phyloP scores from a whole-genome alignment of 495 filamentous ascomycete species.

The Aspergillus coremiiformis region DNA sequence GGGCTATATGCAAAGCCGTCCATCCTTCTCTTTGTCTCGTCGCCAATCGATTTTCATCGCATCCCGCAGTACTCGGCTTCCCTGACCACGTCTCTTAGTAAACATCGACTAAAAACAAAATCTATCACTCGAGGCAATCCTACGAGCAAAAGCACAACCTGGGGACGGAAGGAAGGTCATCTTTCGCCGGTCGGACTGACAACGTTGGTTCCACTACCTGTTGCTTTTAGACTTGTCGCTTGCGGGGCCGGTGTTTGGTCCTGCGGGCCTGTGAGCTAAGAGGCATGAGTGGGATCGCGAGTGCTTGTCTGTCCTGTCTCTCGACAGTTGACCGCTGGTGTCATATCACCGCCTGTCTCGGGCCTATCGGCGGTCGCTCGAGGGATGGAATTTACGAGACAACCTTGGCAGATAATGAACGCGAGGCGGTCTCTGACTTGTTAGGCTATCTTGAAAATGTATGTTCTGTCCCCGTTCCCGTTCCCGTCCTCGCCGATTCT shows the following conservation, averaged over 20 bases:
- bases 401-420: slow-evolving; percentile 89
- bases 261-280: slow-evolving; percentile 25
- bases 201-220: slow-evolving; percentile 8
- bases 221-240: slow-evolving; percentile 14
- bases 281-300: slow-evolving; percentile 39
- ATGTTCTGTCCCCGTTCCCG: slow-evolving; percentile 21
- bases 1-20: slow-evolving; percentile 16
- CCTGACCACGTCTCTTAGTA: neutral
- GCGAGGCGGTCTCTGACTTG: slow-evolving; percentile 94
- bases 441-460: slow-evolving; percentile 95
- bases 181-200: slow-evolving; percentile 1
- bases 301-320: slow-evolving; percentile 39
- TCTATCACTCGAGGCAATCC: neutral
- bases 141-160: neutral
- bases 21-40: slow-evolving; percentile 9
- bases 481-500: neutral
- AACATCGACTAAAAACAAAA: neutral
- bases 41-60: slow-evolving; percentile 11
- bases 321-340: slow-evolving; percentile 42
- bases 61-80: neutral
- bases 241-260: slow-evolving; percentile 23
- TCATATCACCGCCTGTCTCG: slow-evolving; percentile 41
- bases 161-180: neutral
- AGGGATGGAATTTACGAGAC: slow-evolving; percentile 94
- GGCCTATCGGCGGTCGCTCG: slow-evolving; percentile 59